These are phyloP conservation scores for Pseudophaeomoniella oleicola DNA, from an alignment of 2,329 filamentous ascomycete genomes.

Conservation along the genomic window DNA sequence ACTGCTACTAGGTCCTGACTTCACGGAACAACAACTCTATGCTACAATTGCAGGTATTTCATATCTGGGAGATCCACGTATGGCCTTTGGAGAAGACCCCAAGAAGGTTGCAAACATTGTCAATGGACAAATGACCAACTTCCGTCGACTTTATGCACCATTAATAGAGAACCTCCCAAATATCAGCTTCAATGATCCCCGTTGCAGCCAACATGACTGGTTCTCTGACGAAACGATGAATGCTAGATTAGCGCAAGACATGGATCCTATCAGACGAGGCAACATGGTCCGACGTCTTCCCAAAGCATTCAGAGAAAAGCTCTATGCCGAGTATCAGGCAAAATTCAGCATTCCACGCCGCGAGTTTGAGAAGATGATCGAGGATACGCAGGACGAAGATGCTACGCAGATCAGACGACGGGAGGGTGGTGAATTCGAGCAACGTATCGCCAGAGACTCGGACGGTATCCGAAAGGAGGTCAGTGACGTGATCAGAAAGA, in stretches of 20 bases:
- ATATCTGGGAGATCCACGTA: slow-evolving; percentile 92
- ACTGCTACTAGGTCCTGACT: slow-evolving; percentile 66
- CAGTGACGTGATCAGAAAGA: slow-evolving; percentile 64
- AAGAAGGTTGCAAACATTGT: slow-evolving; percentile 93
- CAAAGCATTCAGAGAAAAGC: slow-evolving; percentile 67
- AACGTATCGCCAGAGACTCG: slow-evolving; percentile 60
- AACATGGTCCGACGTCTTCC: slow-evolving; percentile 95
- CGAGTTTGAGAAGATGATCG: slow-evolving; percentile 76
- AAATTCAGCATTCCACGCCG: slow-evolving; percentile 73
- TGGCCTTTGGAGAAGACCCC: slow-evolving; percentile 86
- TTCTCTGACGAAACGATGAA: slow-evolving; percentile 48
- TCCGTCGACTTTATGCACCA: slow-evolving; percentile 79
- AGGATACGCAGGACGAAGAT: slow-evolving; percentile 53
- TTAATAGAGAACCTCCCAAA: slow-evolving; percentile 85
- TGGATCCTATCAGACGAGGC: slow-evolving; percentile 77
- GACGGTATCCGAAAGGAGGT: slow-evolving; percentile 54
- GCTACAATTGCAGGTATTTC: slow-evolving; percentile 82
- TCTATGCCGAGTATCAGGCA: slow-evolving; percentile 91
- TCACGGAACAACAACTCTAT: slow-evolving; percentile 80
- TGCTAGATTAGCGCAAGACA: slow-evolving; percentile 65
- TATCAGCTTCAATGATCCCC: slow-evolving; percentile 56
- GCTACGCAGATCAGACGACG: slow-evolving; percentile 52
- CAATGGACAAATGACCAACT: slow-evolving; percentile 76
- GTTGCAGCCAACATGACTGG: slow-evolving; percentile 46
- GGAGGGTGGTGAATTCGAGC: slow-evolving; percentile 74